phyloP scores from a whole-genome alignment of 768 basidiomycete species.

The Mycena rosella region DNA sequence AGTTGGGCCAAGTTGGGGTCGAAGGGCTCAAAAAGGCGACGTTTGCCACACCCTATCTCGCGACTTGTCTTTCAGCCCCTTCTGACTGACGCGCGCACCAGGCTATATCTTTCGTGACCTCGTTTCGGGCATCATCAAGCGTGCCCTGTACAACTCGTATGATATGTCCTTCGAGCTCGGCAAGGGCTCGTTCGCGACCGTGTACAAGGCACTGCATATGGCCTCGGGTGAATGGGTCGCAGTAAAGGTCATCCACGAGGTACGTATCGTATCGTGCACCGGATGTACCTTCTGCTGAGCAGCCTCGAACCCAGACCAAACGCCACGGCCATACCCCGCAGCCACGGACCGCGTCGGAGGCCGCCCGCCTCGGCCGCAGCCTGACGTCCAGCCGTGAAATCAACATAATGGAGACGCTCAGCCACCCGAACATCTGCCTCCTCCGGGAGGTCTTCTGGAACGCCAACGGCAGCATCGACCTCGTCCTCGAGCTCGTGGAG shows the following conservation, averaged over 20 bases:
- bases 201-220: constrained; percentile 84
- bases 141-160: constrained; percentile 74
- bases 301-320: constrained; percentile 43
- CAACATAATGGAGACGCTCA: constrained; percentile 64
- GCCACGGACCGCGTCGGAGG: neutral
- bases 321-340: constrained; percentile 22
- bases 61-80: constrained; percentile 1
- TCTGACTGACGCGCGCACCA: constrained; percentile 45
- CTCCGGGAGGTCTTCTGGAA: constrained; percentile 71
- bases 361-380: neutral
- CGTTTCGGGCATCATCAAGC: constrained; percentile 60
- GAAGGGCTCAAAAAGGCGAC: no score
- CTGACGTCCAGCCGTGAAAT: constrained; percentile 59
- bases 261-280: constrained; percentile 20
- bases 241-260: constrained; percentile 85
- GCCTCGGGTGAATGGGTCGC: constrained; percentile 82
- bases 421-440: constrained; percentile 71
- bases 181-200: constrained; percentile 92
- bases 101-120: constrained; percentile 83
- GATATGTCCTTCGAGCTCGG: constrained; percentile 82
- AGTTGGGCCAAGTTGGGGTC: no score
- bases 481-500: constrained; percentile 26
- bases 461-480: constrained; percentile 46
- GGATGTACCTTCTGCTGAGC: neutral
- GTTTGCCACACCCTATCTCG: no score